Base-by-base conservation (phyloP, 108 stramenopile genomes). In the Poteriospumella lacustris region DNA sequence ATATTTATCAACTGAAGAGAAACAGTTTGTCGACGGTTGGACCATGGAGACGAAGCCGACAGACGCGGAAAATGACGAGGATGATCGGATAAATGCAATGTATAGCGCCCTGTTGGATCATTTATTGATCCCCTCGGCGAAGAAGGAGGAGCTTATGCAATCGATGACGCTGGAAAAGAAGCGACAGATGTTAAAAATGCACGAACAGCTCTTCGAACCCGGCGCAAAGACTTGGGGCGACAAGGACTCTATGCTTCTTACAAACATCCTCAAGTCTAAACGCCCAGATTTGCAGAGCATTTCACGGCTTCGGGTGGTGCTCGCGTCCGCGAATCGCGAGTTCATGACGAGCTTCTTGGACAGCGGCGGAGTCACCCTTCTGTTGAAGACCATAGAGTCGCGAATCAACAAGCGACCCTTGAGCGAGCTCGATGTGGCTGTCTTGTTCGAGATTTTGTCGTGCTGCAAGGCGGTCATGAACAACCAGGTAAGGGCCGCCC, bases 401-500 rank as follows among this genome's bases (percentile, higher is more conserved):
- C 36, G 36, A 33, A 12, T 42, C 9, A 26, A 44, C 36, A 34
- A 42, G 5, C n/a, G 28, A 33, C 70, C 70, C 38, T 19, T 34
- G 5, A 56, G 40, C 5, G 70, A 73, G 36, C 3, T 42, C 3
- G 70, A 73, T 73, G 12, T 56, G 9, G 70, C 70, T 42, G 36
- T 73, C 9, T 5, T 73, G 12, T 73, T 42, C 42, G 70, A 73
- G 42, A 52, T 73, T 5, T 5, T 73, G 12, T 42, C 29, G 19
- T 52, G 70, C 24, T 44, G 12, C 44, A 39, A 42, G 5, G 70
- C 33, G 5, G 24, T 73, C 5, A 73, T 73, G 43, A 73, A 73
- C 42, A 73, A 73, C 42, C 3, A 15, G 3, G n/a, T n/a, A n/a
- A n/a, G n/a, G n/a, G n/a, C n/a, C n/a, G n/a, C n/a, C n/a, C n/a